Evolutionary conservation across 495 filamentous ascomycete species (phyloP).

Genomic region (Aspergillus sclerotiicarbonarius): DNA sequence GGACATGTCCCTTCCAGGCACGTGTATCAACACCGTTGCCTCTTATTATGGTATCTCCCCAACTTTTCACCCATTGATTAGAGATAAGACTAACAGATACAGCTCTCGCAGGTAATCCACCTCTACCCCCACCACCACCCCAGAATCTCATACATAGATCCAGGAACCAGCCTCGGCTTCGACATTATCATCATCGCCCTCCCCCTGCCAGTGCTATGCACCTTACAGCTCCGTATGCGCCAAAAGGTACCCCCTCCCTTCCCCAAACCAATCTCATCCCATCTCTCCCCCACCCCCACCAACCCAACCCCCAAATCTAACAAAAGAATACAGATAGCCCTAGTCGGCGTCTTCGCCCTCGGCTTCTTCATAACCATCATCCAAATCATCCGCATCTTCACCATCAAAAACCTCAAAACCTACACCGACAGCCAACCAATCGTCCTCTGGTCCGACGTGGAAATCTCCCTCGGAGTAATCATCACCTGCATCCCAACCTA

Average conservation of each 20-base stretch:
- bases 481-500: constrained; percentile 51
- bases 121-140: neutral
- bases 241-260: constrained; percentile 25
- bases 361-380: constrained; percentile 54
- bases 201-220: constrained; percentile 44
- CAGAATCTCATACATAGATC: neutral
- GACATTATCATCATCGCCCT: constrained; percentile 50
- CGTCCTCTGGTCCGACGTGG: constrained; percentile 51
- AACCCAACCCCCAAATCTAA: too few species aligned
- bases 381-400: constrained; percentile 54
- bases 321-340: constrained; percentile 29
- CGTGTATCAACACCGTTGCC: constrained; percentile 40
- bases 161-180: constrained; percentile 37
- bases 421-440: constrained; percentile 45
- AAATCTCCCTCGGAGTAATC: constrained; percentile 51
- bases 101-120: neutral
- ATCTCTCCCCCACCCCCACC: neutral
- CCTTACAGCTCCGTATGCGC: constrained; percentile 31
- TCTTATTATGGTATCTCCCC: constrained; percentile 36
- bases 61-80: neutral
- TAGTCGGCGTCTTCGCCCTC: constrained; percentile 50
- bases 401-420: constrained; percentile 37
- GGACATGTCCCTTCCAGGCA: constrained; percentile 37
- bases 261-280: constrained; percentile 7
- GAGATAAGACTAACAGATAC: neutral